Evolutionary conservation across 73 alveolate genomes (phyloP).

Genomic region (Paramecium sexaurelia): DNA sequence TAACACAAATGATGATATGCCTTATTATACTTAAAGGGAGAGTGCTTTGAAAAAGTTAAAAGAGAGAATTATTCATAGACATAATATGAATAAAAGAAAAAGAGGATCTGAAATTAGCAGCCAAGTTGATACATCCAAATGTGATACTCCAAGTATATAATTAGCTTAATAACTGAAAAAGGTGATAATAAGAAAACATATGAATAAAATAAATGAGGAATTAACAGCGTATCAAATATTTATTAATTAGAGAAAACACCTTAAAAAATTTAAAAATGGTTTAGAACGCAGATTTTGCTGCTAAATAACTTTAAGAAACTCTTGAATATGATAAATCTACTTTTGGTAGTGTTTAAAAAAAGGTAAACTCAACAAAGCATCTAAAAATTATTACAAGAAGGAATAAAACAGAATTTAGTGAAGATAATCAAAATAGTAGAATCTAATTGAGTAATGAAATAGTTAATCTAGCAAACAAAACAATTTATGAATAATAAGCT

Average conservation of each 20-base stretch:
- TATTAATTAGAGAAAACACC: neutral
- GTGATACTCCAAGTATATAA: neutral
- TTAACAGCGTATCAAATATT: neutral
- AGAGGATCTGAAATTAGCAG: constrained; percentile 10
- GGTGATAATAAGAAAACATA: neutral
- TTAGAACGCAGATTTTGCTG: constrained; percentile 33
- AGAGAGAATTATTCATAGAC: constrained; percentile 32
- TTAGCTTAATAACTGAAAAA: constrained; percentile 6
- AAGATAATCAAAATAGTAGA: neutral
- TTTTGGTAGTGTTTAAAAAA: neutral
- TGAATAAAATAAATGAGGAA: constrained; percentile 29
- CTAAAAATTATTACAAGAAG: constrained; percentile 5
- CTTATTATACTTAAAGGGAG: neutral
- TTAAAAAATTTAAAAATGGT: neutral
- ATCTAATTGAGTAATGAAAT: neutral
- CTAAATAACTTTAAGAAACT: neutral
- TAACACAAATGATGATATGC: neutral
- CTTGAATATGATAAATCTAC: neutral
- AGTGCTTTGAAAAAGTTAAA: constrained; percentile 39
- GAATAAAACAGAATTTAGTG: neutral
- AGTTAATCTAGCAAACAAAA: neutral
- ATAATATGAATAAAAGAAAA: constrained; percentile 10
- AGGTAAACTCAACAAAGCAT: neutral
- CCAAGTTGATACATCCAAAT: neutral
- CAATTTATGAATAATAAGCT: neutral